Base-by-base conservation (phyloP, 768 basidiomycete genomes). In the Kwoniella botswanensis region DNA sequence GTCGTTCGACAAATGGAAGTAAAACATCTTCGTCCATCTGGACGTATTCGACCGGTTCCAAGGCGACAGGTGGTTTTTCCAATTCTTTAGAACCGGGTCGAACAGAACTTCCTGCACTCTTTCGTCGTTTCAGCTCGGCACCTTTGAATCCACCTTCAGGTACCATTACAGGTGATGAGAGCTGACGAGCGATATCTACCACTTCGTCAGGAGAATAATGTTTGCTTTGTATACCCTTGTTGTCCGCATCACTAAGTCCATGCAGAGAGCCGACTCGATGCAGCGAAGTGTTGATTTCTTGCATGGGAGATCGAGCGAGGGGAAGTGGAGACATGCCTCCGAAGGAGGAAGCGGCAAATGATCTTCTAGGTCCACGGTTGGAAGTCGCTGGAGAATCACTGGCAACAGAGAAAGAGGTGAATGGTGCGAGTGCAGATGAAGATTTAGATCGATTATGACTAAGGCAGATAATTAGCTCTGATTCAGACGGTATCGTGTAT, bases 1-100 rank as follows among this genome's bases (percentile, higher is more conserved):
- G 88, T 21, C 94, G 89, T 73, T 95, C 90, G 72, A 95, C 87
- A 84, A 94, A 97, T 0, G 94, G 94, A 15, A 97, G 88, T 74
- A 89, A 90, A 41, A 92, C 88, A 70, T 92, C 89, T 22, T 89
- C 88, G 24, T 81, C 76, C 71, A 83, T 72, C 58, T 83, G 80
- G 10, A 81, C 75, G 60, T 83, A 83, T 59, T 83, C 82, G 59
- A 83, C 80, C 1, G 82, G 81, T 67, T 83, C 82, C 24, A 83
- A 72, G 5, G 79, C 81, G 17, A 79, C 60, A 18, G 77, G 71
- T 10, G 74, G 73, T 44, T 68, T 60, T 12, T 56, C 65, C 17
- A 43, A 35, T 22, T 52, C 63, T 15, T 10, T 22, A 42, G 55
- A 55, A 2, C 68, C 52, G 12, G 67, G 62, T 21, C 65, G 53